Evolutionary conservation across 495 filamentous ascomycete genomes (phyloP).

Genomic region (Friedmanniomyces endolithicus): DNA sequence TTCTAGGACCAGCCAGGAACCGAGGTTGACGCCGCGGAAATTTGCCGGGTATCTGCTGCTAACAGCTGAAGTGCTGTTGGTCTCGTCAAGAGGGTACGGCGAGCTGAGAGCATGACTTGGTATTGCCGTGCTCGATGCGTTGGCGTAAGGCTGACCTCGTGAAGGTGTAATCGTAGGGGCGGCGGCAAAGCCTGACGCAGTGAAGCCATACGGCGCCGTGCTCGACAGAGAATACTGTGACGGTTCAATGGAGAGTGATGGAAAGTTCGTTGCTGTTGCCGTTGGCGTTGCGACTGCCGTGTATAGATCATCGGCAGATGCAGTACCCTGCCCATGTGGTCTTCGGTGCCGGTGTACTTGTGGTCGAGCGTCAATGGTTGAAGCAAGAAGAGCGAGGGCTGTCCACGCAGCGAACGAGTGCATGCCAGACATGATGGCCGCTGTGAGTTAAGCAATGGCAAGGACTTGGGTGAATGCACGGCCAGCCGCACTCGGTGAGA

Average conservation of each 20-base stretch:
- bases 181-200: background rate
- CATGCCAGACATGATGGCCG: background rate
- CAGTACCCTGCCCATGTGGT: background rate
- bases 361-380: background rate
- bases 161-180: background rate
- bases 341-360: background rate
- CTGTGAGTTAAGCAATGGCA: background rate
- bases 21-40: constrained; percentile 22
- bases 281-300: background rate
- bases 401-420: background rate
- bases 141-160: background rate
- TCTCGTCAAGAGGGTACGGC: background rate
- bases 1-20: constrained; percentile 34
- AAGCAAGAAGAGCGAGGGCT: background rate
- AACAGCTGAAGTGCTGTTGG: background rate
- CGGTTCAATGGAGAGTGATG: background rate
- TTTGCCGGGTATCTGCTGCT: background rate
- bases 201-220: background rate
- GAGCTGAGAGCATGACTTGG: background rate
- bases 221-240: background rate
- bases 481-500: background rate
- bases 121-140: background rate
- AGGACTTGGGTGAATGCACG: background rate
- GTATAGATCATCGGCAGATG: background rate
- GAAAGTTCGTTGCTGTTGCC: background rate